Conservation (phyloP, 148 eudicot genomes). For the Arbutus unedo region DNA sequence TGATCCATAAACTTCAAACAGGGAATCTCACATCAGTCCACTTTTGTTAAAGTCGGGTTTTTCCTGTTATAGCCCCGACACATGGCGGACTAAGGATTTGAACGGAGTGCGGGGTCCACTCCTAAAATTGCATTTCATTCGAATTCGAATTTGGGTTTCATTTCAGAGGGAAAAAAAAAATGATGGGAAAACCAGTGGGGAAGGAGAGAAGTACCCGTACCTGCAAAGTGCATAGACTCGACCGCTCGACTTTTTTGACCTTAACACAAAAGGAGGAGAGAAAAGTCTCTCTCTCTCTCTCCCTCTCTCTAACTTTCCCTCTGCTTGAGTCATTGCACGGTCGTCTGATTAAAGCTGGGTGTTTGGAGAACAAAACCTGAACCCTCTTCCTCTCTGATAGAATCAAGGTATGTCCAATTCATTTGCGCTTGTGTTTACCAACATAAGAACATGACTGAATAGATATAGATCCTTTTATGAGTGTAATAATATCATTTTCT, state of each 20-base stretch:
- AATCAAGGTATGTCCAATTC: slow-evolving; percentile 32
- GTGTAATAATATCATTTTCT: too few species aligned
- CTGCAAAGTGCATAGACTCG: not conserved
- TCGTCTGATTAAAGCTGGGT: slow-evolving; percentile 29
- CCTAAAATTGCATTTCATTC: slow-evolving; percentile 22
- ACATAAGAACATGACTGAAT: too few species aligned
- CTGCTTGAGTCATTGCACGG: slow-evolving; percentile 23
- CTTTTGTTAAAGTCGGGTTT: not conserved
- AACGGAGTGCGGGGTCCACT: not conserved
- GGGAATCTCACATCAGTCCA: not conserved
- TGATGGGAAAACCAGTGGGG: not conserved
- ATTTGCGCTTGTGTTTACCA: not conserved
- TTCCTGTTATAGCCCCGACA: not conserved
- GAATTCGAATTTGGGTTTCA: slow-evolving; percentile 35
- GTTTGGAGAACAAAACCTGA: slow-evolving; percentile 17
- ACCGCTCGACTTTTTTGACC: slow-evolving; percentile 47
- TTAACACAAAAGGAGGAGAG: slow-evolving; percentile 24
- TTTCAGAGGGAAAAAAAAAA: slow-evolving; percentile 8
- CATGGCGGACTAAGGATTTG: not conserved
- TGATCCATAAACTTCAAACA: not conserved
- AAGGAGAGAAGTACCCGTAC: not conserved
- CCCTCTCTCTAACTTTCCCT: slow-evolving; percentile 33
- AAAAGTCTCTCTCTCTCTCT: slow-evolving; percentile 24
- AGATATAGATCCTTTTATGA: too few species aligned
- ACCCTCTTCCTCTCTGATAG: slow-evolving; percentile 1